Base-by-base conservation (phyloP, 768 basidiomycete genomes). In the Tylopilus cervinicoccineus region DNA sequence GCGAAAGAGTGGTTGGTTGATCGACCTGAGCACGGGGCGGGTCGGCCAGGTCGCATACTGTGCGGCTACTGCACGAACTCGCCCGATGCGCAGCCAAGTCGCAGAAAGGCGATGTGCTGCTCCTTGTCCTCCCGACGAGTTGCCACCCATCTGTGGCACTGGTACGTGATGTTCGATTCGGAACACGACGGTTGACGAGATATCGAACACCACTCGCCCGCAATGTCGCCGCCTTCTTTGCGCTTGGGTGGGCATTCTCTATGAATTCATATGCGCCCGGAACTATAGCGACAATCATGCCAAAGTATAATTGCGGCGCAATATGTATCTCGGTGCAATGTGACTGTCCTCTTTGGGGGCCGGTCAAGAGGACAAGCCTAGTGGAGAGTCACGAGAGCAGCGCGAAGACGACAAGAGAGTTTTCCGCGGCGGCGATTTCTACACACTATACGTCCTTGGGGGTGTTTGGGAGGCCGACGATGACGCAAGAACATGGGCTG, bases 191-290 rank as follows among this genome's bases (percentile, higher is more conserved):
- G 23, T 26, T 50, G 26, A 46, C 50, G 45, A 46, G 7, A 45
- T 38, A 10, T 27, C 31, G 33, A 28, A 41, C 14, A 19, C 8
- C 6, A 4, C 14, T 38, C 13, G 38, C 24, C 59, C 58, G 48
- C 58, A 23, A 46, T 52, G 32, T 34, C 6, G 24, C 53, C 51
- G 14, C 41, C 2, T 32, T 44, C 3, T 6, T n/a, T n/a, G n/a
- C n/a, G n/a, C n/a, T n/a, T n/a, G n/a, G n/a, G 17, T 20, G 11
- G 33, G 33, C n/a, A n/a, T 34, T 34, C 27, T 66, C 47, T 63
- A 55, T 7, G 13, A 59, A 64, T 55, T 54, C 67, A 45, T 68
- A 55, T 55, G 58, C 68, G 24, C 66, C 66, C 16, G 56, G 55
- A 11, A 44, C 49, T 28, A 61, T 70, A 13, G 41, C 48, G 38